Conservation (phyloP, 2,329 filamentous ascomycete genomes). For the Diaporthe sp. region DNA sequence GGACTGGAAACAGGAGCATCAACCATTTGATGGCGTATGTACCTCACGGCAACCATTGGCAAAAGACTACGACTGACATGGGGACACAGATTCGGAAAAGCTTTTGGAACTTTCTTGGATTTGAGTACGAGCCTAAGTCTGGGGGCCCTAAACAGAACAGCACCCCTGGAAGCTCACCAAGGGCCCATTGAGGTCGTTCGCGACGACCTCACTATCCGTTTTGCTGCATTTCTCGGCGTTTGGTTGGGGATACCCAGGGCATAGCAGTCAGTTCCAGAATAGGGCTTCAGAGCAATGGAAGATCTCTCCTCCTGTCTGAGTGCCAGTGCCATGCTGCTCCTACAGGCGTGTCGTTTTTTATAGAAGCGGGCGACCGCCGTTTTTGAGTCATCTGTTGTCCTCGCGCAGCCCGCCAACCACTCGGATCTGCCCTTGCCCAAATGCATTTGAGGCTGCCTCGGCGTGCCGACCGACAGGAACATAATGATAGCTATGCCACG, state of each 20-base stretch:
- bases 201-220: background rate
- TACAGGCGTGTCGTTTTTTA: background rate
- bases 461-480: background rate
- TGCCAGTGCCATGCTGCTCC: background rate
- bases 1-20: conserved; percentile 65
- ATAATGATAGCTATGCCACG: background rate
- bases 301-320: background rate
- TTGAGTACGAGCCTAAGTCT: conserved; percentile 32
- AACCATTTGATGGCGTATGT: conserved; percentile 65
- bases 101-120: conserved; percentile 45
- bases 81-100: conserved; percentile 44
- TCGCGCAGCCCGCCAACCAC: background rate
- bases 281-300: conserved; percentile 15
- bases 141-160: conserved; percentile 20
- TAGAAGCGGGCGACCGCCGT: background rate
- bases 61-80: conserved; percentile 34
- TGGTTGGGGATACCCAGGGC: conserved; percentile 39
- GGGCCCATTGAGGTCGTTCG: background rate
- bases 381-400: background rate
- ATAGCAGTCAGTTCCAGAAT: conserved; percentile 29
- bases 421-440: background rate
- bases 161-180: background rate
- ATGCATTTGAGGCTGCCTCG: background rate
- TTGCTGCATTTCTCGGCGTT: conserved; percentile 38
- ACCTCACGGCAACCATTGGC: conserved; percentile 34